These are phyloP conservation scores for Colletotrichum abscissum DNA, from an alignment of 2,329 filamentous ascomycete species.

Conservation along the genomic window DNA sequence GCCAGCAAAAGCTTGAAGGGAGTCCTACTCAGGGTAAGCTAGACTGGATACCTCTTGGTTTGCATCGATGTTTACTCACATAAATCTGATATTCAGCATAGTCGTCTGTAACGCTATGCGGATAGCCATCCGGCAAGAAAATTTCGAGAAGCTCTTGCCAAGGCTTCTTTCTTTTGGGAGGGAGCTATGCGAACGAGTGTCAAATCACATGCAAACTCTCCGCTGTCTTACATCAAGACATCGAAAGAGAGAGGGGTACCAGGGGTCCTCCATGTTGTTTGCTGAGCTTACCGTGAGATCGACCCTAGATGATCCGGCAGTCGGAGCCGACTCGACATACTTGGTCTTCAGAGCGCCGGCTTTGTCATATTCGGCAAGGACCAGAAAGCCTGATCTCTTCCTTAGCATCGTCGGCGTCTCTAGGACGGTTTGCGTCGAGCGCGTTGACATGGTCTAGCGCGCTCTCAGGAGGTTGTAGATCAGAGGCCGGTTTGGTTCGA, in stretches of 20 bases:
- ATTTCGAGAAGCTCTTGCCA: conserved; percentile 26
- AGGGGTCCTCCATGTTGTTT: neutral
- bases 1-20: conserved; percentile 30
- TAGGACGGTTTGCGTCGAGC: conserved; percentile 17
- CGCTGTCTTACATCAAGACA: neutral
- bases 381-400: neutral
- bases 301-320: conserved; percentile 12
- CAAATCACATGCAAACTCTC: conserved; percentile 11
- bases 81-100: conserved; percentile 32
- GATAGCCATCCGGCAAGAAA: conserved; percentile 29
- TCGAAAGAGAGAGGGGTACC: neutral
- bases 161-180: conserved; percentile 20
- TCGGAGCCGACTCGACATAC: conserved; percentile 27
- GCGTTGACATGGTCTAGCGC: conserved; percentile 3
- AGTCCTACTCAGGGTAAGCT: conserved; percentile 15
- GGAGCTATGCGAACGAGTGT: conserved; percentile 7
- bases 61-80: neutral
- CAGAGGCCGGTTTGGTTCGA: neutral
- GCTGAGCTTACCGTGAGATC: conserved; percentile 25
- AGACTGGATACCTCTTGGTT: accelerated
- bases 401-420: neutral
- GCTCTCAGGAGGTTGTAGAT: neutral
- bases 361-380: conserved; percentile 26
- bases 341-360: conserved; percentile 30
- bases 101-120: conserved; percentile 32